Evolutionary conservation across 2,329 filamentous ascomycete genomes (phyloP), one percentile per base, ranked within the genome.

Genomic region (Talaromyces marneffei): DNA sequence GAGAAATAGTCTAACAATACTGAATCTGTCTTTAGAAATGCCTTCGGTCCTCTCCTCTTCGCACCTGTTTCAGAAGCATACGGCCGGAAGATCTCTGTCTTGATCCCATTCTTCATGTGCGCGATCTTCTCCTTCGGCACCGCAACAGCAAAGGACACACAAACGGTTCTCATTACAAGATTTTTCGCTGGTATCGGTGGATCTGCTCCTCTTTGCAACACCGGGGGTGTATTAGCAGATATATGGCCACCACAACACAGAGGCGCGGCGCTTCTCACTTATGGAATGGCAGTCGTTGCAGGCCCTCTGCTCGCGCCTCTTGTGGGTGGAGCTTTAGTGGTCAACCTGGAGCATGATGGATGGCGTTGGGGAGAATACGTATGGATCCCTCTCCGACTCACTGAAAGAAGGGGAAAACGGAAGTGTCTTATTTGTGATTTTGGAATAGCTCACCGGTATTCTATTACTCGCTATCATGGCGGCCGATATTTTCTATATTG

Each of bases 61-160:
- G 54, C 54, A 23, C 54, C 54, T 3, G n/a, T 57, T 14, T 57
- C 54, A 6, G 25, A 60, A 37, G 39, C 57, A 9, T 52, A 59
- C 31, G 57, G 57, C 31, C 57, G 57, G 7, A 52, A 59, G 25
- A 59, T 52, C 14, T 48, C 46, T 10, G 57, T 59, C 31, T 31
- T 59, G 57, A 48, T 52, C 1, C 42, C 57, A 4, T 59, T 20
- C 35, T 59, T 59, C 23, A 18, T 59, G 20, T 48, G 57, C 31
- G 57, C 57, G 1, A 40, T 59, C 10, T 59, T 59, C 57, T 48
- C 57, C n/a, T 59, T 59, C 23, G 57, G 31, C 10, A 59, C 25
- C 23, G 57, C 57, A 23, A 16, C 25, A 12, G 57, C 57, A 23
- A 59, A 59, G 20, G 57, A 59, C 23, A 59, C 20, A 6, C 57